A percentile compares a stretch with the other conserved stretches of the same genome.
Conservation (phyloP, 305 asterid species). For the Solanum hybrid region DNA sequence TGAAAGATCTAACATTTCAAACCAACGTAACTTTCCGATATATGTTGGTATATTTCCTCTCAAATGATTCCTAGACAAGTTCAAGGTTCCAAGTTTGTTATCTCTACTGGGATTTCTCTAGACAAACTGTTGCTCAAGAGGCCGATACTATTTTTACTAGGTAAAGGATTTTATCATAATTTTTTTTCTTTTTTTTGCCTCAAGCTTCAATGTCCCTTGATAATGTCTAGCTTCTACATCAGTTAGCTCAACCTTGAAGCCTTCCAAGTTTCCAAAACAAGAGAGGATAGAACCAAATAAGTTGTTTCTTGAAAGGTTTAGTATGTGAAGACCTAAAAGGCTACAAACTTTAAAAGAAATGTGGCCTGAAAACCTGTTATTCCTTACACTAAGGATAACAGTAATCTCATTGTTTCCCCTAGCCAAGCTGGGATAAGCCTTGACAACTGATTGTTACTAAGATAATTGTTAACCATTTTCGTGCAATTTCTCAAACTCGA, state of each 20-base stretch:
- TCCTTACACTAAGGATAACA: slow-evolving; percentile 14
- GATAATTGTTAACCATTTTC: slow-evolving; percentile 7
- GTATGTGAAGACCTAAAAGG: slow-evolving; percentile 15
- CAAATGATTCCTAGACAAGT: slow-evolving; percentile 24
- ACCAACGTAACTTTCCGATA: slow-evolving; percentile 8
- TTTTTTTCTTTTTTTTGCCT: slow-evolving; percentile 13
- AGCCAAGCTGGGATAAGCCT: slow-evolving; percentile 24
- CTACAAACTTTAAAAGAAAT: slow-evolving; percentile 17
- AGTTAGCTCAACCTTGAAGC: slow-evolving; percentile 13
- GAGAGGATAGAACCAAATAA: slow-evolving; percentile 16
- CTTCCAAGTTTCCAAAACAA: slow-evolving; percentile 23
- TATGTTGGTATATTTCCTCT: slow-evolving; percentile 17
- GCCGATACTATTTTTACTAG: slow-evolving; percentile 24
- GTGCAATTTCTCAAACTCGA: slow-evolving; percentile 19
- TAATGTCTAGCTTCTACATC: not conserved
- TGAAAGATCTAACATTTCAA: slow-evolving; percentile 22
- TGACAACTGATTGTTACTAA: slow-evolving; percentile 19
- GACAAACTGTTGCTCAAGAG: slow-evolving; percentile 17
- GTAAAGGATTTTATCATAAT: slow-evolving; percentile 7
- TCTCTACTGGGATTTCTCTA: slow-evolving; percentile 17
- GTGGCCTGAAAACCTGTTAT: slow-evolving; percentile 16
- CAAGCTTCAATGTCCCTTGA: slow-evolving; percentile 9
- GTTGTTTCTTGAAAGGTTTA: slow-evolving; percentile 18
- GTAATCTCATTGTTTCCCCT: slow-evolving; percentile 12
- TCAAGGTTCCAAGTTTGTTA: slow-evolving; percentile 21